Evolutionary conservation across 23 red algal species (phyloP).

Genomic region (Cyanidiococcus yangmingshanensis): DNA sequence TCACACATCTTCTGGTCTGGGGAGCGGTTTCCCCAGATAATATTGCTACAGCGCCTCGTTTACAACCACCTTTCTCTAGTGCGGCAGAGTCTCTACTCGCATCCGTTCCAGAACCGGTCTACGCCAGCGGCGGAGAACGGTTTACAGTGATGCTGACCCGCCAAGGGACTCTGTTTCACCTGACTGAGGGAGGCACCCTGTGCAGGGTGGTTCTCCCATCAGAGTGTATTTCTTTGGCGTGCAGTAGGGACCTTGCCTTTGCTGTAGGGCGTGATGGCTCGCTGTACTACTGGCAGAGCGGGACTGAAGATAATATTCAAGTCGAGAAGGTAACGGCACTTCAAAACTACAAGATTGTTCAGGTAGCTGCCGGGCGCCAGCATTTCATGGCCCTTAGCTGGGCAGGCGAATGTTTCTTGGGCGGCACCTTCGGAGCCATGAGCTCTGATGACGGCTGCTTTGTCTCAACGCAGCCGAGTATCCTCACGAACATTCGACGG

Average conservation of each 20-base stretch:
- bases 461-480: background rate
- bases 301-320: background rate
- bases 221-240: background rate
- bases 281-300: background rate
- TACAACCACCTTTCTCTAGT: background rate
- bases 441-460: background rate
- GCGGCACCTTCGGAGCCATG: background rate
- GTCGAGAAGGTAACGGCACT: background rate
- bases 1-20: background rate
- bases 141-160: background rate
- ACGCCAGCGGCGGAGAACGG: background rate
- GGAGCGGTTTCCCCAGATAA: background rate
- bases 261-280: background rate
- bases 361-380: constrained; percentile 1
- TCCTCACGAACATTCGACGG: background rate
- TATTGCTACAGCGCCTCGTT: background rate
- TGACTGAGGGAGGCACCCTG: background rate
- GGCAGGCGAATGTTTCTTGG: constrained; percentile 4
- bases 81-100: background rate
- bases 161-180: background rate
- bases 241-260: background rate
- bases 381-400: constrained; percentile 6
- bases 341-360: background rate
- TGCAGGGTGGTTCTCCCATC: background rate
- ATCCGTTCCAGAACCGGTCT: background rate